Base-by-base conservation (phyloP, 441 rosid genomes). In the Populus hybrid region DNA sequence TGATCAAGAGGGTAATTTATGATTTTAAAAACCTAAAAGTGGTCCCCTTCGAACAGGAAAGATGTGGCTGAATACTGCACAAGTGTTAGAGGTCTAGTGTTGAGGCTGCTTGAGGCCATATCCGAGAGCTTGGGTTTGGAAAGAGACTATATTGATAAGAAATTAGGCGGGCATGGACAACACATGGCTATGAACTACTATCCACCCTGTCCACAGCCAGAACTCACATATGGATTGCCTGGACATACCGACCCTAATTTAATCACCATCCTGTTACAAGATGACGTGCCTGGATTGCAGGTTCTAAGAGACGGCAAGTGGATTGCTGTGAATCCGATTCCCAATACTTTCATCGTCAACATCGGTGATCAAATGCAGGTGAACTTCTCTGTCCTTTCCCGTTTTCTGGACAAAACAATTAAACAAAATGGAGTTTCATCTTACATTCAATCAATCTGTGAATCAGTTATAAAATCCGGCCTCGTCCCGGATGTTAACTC, bases 141-240 rank as follows among this genome's bases (percentile, higher is more conserved):
- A 69, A 79, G 23, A 76, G 85, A 83, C 18, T 81, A 76, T 67
- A 75, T 87, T 4, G 77, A 70, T 54, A 78, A 73, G 67, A 76
- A 80, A 68, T 63, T 87, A 8, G 84, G 85, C 54, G 71, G 81
- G 71, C 89, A 87, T 57, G 93, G 86, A 11, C 91, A 90, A 76
- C 91, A 84, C 77, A 80, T 90, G 88, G 89, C 91, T 11, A 74
- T 88, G 30, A 90, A 90, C 81, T 88, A 82, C 74, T 88, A 90
- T 68, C 93, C 91, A 0, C 85, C 89, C 0, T 88, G 90, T 57
- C 91, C 91, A 0, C 81, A 87, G 72, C 93, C 91, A 1, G 87
- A 88, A 28, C 83, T 90, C 10, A 88, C 90, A 0, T 83, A 69
- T n/a, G 91, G 91, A 6, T 64, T 90, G 61, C 93, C 91, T 0